These are phyloP conservation scores for Cordyceps cateniannulata DNA, from an alignment of 2,329 filamentous ascomycete genomes.

Conservation along the genomic window DNA sequence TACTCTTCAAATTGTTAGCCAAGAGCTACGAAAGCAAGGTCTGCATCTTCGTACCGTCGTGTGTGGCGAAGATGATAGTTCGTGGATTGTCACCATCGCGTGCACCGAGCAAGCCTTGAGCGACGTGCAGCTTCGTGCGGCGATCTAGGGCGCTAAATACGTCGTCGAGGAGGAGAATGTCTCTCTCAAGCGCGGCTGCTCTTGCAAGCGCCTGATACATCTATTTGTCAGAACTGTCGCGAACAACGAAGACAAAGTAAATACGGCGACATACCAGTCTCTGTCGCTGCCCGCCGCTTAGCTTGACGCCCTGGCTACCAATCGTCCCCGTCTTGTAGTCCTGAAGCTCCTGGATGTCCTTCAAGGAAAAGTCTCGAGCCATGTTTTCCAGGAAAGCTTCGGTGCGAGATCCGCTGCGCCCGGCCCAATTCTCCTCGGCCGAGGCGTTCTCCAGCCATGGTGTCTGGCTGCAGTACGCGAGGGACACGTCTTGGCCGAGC, in stretches of 20 bases:
- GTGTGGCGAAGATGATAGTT: background rate
- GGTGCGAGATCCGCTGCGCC: background rate
- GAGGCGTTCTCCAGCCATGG: conserved; percentile 6
- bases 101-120: background rate
- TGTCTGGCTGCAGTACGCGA: conserved; percentile 3
- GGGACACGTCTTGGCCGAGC: background rate
- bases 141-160: background rate
- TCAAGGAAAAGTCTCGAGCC: background rate
- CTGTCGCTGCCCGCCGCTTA: conserved; percentile 7
- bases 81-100: background rate
- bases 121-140: background rate
- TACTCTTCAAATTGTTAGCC: background rate
- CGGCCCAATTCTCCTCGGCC: conserved; percentile 1
- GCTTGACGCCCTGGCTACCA: background rate
- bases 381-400: background rate
- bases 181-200: background rate
- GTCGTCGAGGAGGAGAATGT: background rate
- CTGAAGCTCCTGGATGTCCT: background rate
- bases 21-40: background rate
- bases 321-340: conserved; percentile 3
- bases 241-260: no score
- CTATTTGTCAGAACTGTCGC: no score
- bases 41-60: background rate
- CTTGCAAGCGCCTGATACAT: background rate
- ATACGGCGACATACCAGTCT: background rate